Evolutionary conservation across 768 basidiomycete genomes (phyloP).

Genomic region (Pleurotus salmoneostramineus): DNA sequence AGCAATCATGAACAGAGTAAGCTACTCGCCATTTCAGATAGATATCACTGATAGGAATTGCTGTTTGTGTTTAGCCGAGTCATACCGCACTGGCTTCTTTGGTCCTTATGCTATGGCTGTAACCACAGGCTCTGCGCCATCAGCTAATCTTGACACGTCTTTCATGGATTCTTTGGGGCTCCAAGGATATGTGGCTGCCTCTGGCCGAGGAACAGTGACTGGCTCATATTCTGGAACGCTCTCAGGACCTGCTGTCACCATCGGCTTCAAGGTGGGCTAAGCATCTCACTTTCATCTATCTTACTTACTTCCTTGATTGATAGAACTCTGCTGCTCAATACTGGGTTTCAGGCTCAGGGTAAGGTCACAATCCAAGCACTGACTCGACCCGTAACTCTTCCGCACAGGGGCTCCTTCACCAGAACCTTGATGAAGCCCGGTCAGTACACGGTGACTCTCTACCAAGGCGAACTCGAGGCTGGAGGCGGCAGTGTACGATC

Average conservation of each 20-base stretch:
- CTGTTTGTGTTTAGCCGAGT: constrained; percentile 19
- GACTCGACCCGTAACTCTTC: neutral
- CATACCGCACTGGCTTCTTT: constrained; percentile 42
- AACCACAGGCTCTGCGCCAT: constrained; percentile 38
- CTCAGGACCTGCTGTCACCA: constrained; percentile 32
- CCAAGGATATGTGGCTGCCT: constrained; percentile 38
- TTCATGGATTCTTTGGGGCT: constrained; percentile 40
- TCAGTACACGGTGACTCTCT: constrained; percentile 42
- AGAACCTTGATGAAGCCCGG: constrained; percentile 45
- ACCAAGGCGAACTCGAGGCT: constrained; percentile 41
- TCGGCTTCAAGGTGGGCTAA: constrained; percentile 35
- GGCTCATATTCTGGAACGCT: constrained; percentile 40
- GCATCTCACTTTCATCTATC: neutral
- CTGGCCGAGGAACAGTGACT: constrained; percentile 40
- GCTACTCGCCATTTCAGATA: neutral
- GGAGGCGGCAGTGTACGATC: constrained; percentile 32
- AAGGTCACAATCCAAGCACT: constrained; percentile 6
- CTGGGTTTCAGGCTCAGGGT: constrained; percentile 39
- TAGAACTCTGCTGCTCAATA: constrained; percentile 43
- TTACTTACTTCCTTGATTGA: neutral
- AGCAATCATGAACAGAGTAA: constrained; percentile 37
- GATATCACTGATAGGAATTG: too few relatives aligned
- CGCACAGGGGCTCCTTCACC: constrained; percentile 33
- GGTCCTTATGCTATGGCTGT: constrained; percentile 45
- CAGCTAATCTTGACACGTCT: constrained; percentile 34